Base-by-base conservation (phyloP, 768 basidiomycete species). In the Cystobasidium tubakii region DNA sequence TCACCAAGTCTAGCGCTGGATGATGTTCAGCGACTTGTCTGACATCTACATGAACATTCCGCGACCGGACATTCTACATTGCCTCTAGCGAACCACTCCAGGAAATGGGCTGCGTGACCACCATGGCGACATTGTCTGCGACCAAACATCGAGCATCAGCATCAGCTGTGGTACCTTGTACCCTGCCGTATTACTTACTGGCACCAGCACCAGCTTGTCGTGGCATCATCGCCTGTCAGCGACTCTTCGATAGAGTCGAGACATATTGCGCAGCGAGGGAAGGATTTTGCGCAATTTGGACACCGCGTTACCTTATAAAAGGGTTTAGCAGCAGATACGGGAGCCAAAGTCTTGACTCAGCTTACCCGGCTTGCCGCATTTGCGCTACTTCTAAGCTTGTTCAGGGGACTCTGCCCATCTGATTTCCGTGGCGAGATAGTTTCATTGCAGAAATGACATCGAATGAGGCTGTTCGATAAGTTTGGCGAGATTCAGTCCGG, bases 371-470 rank as follows among this genome's bases (percentile, higher is more conserved):
- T 25, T 17, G 23, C 42, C 44, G 31, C 34, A 50, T 50, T 43
- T 42, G 25, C 43, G 23, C 21, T 25, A 12, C 12, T 67, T 19
- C 25, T 42, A 42, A n/a, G 39, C 34, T 39, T 43, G 39, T 31
- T 27, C 12, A 10, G 67, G 6, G 29, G 27, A 23, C 44, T 29
- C 9, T 34, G 31, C 17, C 46, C 66, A 15, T 50, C 63, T 19
- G 31, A 21, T 34, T 55, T 71, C 4, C 69, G 33, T 12, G 69
- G 69, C n/a, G 69, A 53, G 1, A 71, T 60, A 1, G 69, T 71
- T 54, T 71, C 69, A 36, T 71, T 71, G 54, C 69, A 71, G 66
- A 42, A 75, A 53, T 75, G 66, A 50, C 74, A 75, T 19, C 74
- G 71, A 2, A 75, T 71, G 66, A 72, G 66, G 6, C 66, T 67